Conservation (phyloP, 257 asterid species). For the Solanum bulbocastanum region DNA sequence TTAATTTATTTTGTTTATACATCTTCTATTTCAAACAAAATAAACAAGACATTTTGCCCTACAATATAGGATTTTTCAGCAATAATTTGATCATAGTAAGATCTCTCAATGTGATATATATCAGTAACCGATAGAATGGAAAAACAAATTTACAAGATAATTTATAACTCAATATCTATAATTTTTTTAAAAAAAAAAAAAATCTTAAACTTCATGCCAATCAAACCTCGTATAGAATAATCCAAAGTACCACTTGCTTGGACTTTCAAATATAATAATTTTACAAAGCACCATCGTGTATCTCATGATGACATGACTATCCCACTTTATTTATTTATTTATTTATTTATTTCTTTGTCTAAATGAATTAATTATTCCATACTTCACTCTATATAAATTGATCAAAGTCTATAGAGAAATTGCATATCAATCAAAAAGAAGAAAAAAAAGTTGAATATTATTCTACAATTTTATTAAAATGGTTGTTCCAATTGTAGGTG, state of each 20-base stretch:
- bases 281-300: not conserved
- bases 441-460: not conserved
- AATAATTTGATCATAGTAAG: no score
- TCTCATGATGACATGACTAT: not conserved
- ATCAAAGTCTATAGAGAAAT: not conserved
- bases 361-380: not conserved
- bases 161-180: not conserved
- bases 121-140: no score
- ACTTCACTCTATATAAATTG: not conserved
- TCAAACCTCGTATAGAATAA: not conserved
- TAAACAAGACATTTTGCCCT: no score
- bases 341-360: not conserved
- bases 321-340: not conserved
- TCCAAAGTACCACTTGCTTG: not conserved
- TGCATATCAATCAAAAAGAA: not conserved
- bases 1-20: no score
- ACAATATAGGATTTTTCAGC: rapidly evolving
- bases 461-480: not conserved
- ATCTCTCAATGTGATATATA: no score
- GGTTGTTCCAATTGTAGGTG: not conserved
- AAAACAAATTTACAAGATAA: no score
- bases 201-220: no score
- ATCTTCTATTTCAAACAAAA: no score
- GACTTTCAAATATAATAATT: not conserved
- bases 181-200: no score